A percentile compares a stretch with the other conserved stretches of the same genome.
Evolutionary conservation across 345 rosid species (phyloP).

Genomic region (Ceriops zippeliana): DNA sequence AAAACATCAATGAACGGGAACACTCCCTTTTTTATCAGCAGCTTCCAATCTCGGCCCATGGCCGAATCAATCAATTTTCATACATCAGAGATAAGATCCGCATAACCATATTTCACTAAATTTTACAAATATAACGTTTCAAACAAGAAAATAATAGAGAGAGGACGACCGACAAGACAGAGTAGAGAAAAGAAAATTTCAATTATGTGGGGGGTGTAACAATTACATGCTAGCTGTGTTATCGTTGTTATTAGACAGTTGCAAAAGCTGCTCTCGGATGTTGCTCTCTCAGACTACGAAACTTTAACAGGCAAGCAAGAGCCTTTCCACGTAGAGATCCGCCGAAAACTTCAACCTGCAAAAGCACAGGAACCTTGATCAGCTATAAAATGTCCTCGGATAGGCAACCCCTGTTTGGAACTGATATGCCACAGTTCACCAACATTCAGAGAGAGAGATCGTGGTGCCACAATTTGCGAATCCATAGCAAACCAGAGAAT

Average conservation of each 20-base stretch:
- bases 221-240: constrained; percentile 45
- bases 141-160: neutral
- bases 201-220: constrained; percentile 16
- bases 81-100: neutral
- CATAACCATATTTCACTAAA: neutral
- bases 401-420: neutral
- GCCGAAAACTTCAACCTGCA: constrained; percentile 30
- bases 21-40: neutral
- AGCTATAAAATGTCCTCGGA: neutral
- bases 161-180: neutral
- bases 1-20: neutral
- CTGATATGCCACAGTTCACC: constrained; percentile 4
- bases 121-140: neutral
- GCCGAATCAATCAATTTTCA: neutral
- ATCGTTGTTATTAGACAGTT: constrained; percentile 13
- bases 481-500: constrained; percentile 8
- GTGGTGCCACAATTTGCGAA: constrained; percentile 7
- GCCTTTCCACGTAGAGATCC: constrained; percentile 14
- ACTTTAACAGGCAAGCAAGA: constrained; percentile 19
- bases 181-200: neutral
- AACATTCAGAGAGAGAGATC: constrained; percentile 10
- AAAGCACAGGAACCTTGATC: constrained; percentile 13
- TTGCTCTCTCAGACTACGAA: constrained; percentile 33
- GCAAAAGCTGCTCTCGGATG: constrained; percentile 19
- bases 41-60: neutral